These are phyloP conservation scores for Linderina pennispora DNA, from an alignment of 192 early-diverging fungal genomes.

Conservation along the genomic window DNA sequence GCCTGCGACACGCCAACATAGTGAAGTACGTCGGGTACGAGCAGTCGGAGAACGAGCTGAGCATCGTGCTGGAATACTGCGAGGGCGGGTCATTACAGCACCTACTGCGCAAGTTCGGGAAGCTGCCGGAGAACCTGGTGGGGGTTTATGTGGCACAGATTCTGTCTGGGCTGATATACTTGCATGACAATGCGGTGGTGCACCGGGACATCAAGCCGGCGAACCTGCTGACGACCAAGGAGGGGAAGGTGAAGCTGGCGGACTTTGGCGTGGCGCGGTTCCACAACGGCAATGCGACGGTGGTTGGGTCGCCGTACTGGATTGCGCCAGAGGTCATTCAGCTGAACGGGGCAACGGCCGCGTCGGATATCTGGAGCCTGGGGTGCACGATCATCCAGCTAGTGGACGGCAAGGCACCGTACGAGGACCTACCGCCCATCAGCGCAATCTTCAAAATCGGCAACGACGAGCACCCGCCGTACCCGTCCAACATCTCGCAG, in stretches of 20 bases:
- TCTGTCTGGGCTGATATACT: slow-evolving; percentile 47
- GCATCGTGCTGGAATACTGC: slow-evolving; percentile 82
- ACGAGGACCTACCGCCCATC: slow-evolving; percentile 63
- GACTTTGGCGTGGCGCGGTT: slow-evolving; percentile 70
- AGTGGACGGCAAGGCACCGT: slow-evolving; percentile 63
- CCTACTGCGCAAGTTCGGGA: slow-evolving; percentile 66
- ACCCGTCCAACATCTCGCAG: slow-evolving; percentile 56
- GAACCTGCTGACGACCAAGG: slow-evolving; percentile 65
- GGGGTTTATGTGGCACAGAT: slow-evolving; percentile 65
- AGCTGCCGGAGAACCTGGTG: slow-evolving; percentile 63
- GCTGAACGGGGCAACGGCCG: slow-evolving; percentile 59
- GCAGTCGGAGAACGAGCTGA: slow-evolving; percentile 60
- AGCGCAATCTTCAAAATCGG: slow-evolving; percentile 65
- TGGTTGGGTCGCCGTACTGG: slow-evolving; percentile 74
- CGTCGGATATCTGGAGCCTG: slow-evolving; percentile 68
- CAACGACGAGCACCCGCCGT: slow-evolving; percentile 69
- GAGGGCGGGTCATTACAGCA: slow-evolving; percentile 68
- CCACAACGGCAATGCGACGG: slow-evolving; percentile 58
- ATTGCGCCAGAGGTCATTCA: slow-evolving; percentile 71
- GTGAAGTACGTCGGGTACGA: slow-evolving; percentile 72
- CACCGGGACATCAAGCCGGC: slow-evolving; percentile 58
- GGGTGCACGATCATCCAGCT: slow-evolving; percentile 69
- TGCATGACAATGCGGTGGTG: slow-evolving; percentile 52
- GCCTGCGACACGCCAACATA: slow-evolving; percentile 62
- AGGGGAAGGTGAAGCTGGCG: slow-evolving; percentile 67